A percentile compares a stretch with the other conserved stretches of the same genome.
Conservation (phyloP, 1,284 basidiomycete genomes). For the Fomitiporia mediterranea region DNA sequence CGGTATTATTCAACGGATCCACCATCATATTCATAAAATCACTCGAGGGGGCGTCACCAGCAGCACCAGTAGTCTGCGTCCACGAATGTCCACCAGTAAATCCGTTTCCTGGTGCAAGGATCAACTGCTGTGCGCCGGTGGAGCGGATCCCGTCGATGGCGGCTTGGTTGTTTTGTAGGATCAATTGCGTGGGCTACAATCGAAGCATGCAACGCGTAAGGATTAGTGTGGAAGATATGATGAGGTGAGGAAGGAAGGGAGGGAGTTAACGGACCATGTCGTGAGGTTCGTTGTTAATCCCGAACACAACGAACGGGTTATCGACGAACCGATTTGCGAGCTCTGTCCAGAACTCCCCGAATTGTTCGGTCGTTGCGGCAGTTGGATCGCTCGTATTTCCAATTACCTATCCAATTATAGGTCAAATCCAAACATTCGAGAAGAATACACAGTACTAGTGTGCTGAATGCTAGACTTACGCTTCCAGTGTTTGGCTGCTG, state of each 20-base stretch:
- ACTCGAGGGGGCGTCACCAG: constrained; percentile 34
- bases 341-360: constrained; percentile 25
- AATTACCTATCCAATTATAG: constrained; percentile 33
- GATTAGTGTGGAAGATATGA: neutral
- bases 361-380: constrained; percentile 37
- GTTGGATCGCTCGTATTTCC: constrained; percentile 39
- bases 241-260: too few relatives aligned
- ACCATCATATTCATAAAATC: constrained; percentile 38
- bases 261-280: constrained; percentile 37
- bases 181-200: constrained; percentile 35
- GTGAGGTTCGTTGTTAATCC: constrained; percentile 39
- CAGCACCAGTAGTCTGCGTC: constrained; percentile 34
- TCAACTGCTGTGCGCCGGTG: constrained; percentile 39
- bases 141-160: constrained; percentile 40
- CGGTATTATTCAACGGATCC: constrained; percentile 40
- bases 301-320: constrained; percentile 25
- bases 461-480: constrained; percentile 27
- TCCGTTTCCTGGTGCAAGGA: constrained; percentile 42
- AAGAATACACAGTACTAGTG: neutral
- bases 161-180: constrained; percentile 40
- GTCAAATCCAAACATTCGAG: neutral
- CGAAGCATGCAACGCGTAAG: neutral
- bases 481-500: constrained; percentile 40
- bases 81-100: constrained; percentile 43
- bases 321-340: constrained; percentile 24